Percentiles rank a stretch among this genome's conserved stretches.
phyloP scores from a whole-genome alignment of 2,329 filamentous ascomycete genomes.

The Canariomyces notabilis region DNA sequence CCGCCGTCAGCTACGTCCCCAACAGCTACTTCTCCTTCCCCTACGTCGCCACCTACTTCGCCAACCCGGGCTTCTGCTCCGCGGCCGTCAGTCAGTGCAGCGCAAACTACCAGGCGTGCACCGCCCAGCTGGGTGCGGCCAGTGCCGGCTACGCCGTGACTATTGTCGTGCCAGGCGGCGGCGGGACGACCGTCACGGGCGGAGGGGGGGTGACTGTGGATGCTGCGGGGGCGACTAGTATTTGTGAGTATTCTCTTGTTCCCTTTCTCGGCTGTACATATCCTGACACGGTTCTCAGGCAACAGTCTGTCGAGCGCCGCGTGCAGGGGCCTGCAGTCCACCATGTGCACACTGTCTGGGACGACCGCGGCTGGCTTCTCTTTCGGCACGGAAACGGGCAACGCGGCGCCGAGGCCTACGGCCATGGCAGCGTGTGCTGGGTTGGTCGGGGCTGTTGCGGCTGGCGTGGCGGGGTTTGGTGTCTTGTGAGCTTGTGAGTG shows the following conservation, averaged over 20 bases:
- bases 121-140: constrained; percentile 42
- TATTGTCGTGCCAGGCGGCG: constrained; percentile 49
- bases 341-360: constrained; percentile 35
- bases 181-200: constrained; percentile 48
- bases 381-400: constrained; percentile 24
- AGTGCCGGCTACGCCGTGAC: constrained; percentile 46
- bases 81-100: constrained; percentile 49
- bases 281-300: no score
- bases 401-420: constrained; percentile 26
- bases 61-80: constrained; percentile 46
- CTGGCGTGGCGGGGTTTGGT: constrained; percentile 19
- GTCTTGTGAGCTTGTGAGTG: constrained; percentile 2
- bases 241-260: no score
- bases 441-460: constrained; percentile 24
- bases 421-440: constrained; percentile 22
- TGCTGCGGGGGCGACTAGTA: constrained; percentile 43
- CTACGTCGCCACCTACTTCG: constrained; percentile 49
- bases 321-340: constrained; percentile 41
- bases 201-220: constrained; percentile 33
- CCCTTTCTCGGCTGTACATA: no score
- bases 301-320: constrained; percentile 47
- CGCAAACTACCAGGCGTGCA: constrained; percentile 50
- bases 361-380: constrained; percentile 25
- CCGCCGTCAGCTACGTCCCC: constrained; percentile 46
- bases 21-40: constrained; percentile 59